Base-by-base conservation (phyloP, 164 flowering plant species). In the Malania oleifera region DNA sequence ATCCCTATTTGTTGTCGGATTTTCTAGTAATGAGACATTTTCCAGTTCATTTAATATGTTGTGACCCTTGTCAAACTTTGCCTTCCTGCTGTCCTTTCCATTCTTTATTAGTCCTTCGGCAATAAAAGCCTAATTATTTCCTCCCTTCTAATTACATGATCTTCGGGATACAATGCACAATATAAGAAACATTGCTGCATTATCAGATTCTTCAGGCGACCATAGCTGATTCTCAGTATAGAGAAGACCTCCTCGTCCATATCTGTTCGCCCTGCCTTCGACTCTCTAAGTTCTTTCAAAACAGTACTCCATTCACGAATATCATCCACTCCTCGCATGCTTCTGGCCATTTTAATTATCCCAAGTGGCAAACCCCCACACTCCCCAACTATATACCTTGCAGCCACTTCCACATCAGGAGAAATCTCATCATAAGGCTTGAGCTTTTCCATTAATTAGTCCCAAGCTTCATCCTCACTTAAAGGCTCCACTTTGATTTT, bases 331-430 rank as follows among this genome's bases (percentile, higher is more conserved):
- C 50, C 48, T 3, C 61, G 70, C 68, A 74, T 54, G 29, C 64
- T 56, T 8, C 56, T 35, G 0, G 64, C 71, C 0, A 61, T 25
- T 9, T 67, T 57, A 18, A 63, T 22, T 22, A 73, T 60, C 0
- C 56, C 71, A 0, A 73, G 67, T 0, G 77, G 77, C 29, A 70
- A 14, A 48, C 75, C 60, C 0, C 17, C 60, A 28, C 75, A 64
- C 54, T 72, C 63, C 2, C 48, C 1, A 0, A n/a, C 51, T 8
- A 72, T 46, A 5, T 2, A 5, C 20, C 44, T 51, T 22, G 72
- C 69, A 24, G 57, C 4, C 7, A 34, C 25, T 35, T 17, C 12
- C n/a, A 57, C 15, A 14, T 43, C 9, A 13, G 46, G n/a, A n/a
- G n/a, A n/a, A n/a, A n/a, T n/a, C n/a, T n/a, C n/a, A n/a, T n/a